Evolutionary conservation across 2,329 filamentous ascomycete genomes (phyloP), one percentile per base, ranked within the genome.

Genomic region (Neopestalotiopsis clavispora): DNA sequence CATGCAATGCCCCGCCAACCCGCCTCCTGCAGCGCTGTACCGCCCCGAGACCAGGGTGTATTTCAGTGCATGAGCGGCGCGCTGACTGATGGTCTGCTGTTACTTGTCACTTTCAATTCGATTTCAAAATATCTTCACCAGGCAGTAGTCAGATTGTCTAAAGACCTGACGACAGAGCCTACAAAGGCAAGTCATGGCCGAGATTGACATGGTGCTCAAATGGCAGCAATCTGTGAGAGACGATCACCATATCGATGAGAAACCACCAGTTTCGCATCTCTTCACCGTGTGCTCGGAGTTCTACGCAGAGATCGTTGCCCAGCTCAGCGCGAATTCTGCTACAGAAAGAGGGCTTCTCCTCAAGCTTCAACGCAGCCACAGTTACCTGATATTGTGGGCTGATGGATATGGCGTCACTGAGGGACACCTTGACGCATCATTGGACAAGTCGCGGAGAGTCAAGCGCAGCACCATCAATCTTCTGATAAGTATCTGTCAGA

Each of bases 401-500:
- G 71, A 72, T 66, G 71, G 71, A 5, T 71, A 68, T 42, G 69
- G 60, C 13, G 68, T 72, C 57, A 38, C n/a, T 4, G 65, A 69
- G 6, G 69, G 68, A 28, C 34, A 61, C 52, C 65, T 72, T 3
- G 71, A 72, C 4, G 59, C 23, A 12, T 60, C 57, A 7, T 34
- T 72, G 38, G 67, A 68, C n/a, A 69, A 62, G 23, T 72, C 71
- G n/a, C 69, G 68, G 59, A 69, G 69, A 52, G 71, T 69, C 4
- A 59, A 66, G 14, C 20, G 57, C 14, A 57, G 58, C 14, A 72
- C 71, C 17, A 38, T 72, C 20, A 63, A 66, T 6, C 38, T 71
- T 12, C 59, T 72, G 5, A 49, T 63, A 20, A 72, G 66, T 65
- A 68, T 72, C 14, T 72, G 67, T n/a, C 65, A 67, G 28, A 72